Conservation (phyloP, 495 filamentous ascomycete species). For the Cairneyella variabilis region DNA sequence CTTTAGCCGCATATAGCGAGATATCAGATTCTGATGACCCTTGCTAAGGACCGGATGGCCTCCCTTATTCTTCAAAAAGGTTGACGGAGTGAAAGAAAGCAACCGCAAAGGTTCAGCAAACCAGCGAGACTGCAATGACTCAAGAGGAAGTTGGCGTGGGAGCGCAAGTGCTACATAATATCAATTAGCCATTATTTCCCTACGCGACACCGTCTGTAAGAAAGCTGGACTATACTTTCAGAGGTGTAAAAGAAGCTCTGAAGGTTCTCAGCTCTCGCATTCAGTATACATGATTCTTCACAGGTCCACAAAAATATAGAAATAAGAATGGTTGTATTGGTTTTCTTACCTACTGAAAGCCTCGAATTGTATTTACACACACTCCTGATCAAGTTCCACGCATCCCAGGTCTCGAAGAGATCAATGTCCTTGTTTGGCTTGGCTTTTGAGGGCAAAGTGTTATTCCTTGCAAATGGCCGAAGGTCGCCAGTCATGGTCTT, state of each 20-base stretch:
- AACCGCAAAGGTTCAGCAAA: constrained; percentile 87
- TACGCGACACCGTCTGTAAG: background rate
- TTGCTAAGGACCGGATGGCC: constrained; percentile 82
- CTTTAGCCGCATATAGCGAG: constrained; percentile 78
- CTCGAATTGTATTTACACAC: constrained; percentile 80
- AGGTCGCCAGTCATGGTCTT: constrained; percentile 54
- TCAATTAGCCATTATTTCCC: constrained; percentile 11
- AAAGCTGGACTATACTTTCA: constrained; percentile 29
- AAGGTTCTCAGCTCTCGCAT: constrained; percentile 22
- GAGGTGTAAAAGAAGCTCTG: constrained; percentile 22
- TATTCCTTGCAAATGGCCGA: constrained; percentile 46
- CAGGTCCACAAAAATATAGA: constrained; percentile 16
- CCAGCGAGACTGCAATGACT: constrained; percentile 80
- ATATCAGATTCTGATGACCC: constrained; percentile 73
- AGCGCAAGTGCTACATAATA: constrained; percentile 58
- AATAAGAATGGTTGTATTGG: constrained; percentile 20
- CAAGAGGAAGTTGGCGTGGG: constrained; percentile 72
- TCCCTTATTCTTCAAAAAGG: constrained; percentile 73
- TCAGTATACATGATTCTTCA: constrained; percentile 5
- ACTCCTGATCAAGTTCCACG: constrained; percentile 84
- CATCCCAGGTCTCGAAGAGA: constrained; percentile 80
- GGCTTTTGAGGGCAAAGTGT: constrained; percentile 28
- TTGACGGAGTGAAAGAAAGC: constrained; percentile 59
- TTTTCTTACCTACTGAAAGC: constrained; percentile 79
- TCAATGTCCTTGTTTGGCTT: constrained; percentile 43